A percentile compares a stretch with the other conserved stretches of the same genome.
These are phyloP conservation scores for Monosporascus sp. DNA, from an alignment of 2,329 filamentous ascomycete species.

Conservation along the genomic window DNA sequence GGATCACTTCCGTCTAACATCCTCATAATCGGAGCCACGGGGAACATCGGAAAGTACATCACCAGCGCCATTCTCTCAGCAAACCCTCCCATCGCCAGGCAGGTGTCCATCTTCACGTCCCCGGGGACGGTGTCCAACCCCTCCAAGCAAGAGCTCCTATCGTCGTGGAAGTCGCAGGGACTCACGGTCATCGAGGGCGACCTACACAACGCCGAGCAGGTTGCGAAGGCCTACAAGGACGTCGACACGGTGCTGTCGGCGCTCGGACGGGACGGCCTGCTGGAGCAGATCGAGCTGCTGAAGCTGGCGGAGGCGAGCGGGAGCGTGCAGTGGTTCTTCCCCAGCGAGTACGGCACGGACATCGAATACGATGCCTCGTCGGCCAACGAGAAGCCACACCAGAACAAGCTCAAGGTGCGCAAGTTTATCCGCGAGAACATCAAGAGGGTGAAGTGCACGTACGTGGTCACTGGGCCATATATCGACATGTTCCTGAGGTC, in stretches of 20 bases:
- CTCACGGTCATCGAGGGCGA: conserved; percentile 53
- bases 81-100: conserved; percentile 24
- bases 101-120: conserved; percentile 51
- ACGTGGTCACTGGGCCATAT: conserved; percentile 59
- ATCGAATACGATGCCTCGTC: conserved; percentile 51
- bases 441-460: conserved; percentile 48
- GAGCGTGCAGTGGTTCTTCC: conserved; percentile 52
- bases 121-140: conserved; percentile 38
- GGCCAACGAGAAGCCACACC: conserved; percentile 53
- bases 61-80: conserved; percentile 25
- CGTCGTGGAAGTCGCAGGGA: conserved; percentile 36
- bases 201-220: conserved; percentile 41
- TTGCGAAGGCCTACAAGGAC: conserved; percentile 49
- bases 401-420: conserved; percentile 58
- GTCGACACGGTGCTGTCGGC: conserved; percentile 55
- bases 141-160: conserved; percentile 41
- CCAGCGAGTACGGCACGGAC: conserved; percentile 55
- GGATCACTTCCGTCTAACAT: conserved; percentile 20
- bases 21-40: conserved; percentile 29
- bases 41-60: conserved; percentile 31
- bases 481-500: conserved; percentile 48
- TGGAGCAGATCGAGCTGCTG: conserved; percentile 50
- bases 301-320: conserved; percentile 44
- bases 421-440: conserved; percentile 42
- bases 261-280: conserved; percentile 52